Conservation (phyloP, 2,329 filamentous ascomycete species). For the Tolypocladium nubicola region DNA sequence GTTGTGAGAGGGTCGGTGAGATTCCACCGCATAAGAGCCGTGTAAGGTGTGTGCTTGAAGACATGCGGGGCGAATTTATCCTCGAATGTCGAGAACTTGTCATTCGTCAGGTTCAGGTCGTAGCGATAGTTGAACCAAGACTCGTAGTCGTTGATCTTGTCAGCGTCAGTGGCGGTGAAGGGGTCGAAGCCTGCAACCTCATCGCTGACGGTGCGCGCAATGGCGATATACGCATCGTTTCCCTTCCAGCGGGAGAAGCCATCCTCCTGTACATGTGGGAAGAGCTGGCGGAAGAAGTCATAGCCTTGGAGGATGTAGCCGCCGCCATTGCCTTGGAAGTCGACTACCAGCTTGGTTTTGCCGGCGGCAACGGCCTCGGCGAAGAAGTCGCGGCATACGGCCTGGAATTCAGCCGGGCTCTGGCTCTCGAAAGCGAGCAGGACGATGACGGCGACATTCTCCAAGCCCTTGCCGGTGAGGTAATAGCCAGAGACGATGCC, state of each 20-base stretch:
- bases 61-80: constrained; percentile 30
- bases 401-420: constrained; percentile 22
- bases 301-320: constrained; percentile 50
- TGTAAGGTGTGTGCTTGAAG: constrained; percentile 42
- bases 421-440: constrained; percentile 14
- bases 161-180: constrained; percentile 26
- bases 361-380: constrained; percentile 28
- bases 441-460: constrained; percentile 20
- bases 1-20: constrained; percentile 30
- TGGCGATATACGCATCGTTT: constrained; percentile 28
- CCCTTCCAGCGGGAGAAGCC: constrained; percentile 29
- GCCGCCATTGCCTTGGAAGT: constrained; percentile 36
- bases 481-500: constrained; percentile 19
- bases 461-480: constrained; percentile 20
- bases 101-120: constrained; percentile 34
- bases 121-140: constrained; percentile 39
- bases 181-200: constrained; percentile 34
- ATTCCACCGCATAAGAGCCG: constrained; percentile 40
- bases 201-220: constrained; percentile 32
- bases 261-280: constrained; percentile 23
- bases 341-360: constrained; percentile 49
- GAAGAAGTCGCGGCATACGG: constrained; percentile 21
- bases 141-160: constrained; percentile 31
- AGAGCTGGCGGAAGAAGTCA: constrained; percentile 49
- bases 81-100: constrained; percentile 38